phyloP scores from a whole-genome alignment of 345 rosid genomes.

The Pseudoturritis turrita region DNA sequence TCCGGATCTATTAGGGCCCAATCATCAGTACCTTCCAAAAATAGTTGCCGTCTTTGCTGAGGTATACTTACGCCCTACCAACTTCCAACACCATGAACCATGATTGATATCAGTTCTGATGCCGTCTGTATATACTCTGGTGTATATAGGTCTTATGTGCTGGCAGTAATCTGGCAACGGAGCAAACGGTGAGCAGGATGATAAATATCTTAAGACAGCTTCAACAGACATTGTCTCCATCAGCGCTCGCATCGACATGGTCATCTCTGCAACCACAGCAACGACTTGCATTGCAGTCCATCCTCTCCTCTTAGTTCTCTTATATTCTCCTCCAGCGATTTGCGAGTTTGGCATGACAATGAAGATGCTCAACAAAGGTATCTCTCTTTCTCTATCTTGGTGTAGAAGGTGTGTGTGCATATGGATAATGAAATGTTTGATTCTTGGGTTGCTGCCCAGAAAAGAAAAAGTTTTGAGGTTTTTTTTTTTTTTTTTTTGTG shows the following conservation, averaged over 20 bases:
- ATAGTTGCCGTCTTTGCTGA: constrained; percentile 52
- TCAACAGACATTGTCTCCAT: constrained; percentile 75
- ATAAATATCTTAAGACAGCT: constrained; percentile 70
- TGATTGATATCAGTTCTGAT: background rate
- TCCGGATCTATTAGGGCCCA: constrained; percentile 53
- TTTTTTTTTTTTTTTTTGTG: background rate
- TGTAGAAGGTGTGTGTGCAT: background rate
- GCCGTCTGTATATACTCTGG: background rate
- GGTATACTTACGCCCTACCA: constrained; percentile 19
- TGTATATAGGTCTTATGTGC: constrained; percentile 58
- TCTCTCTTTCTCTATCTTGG: too few species aligned
- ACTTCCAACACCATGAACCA: background rate
- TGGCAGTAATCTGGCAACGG: constrained; percentile 68
- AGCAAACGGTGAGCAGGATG: constrained; percentile 69
- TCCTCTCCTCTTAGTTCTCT: constrained; percentile 58
- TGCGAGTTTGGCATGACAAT: background rate
- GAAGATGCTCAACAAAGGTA: background rate
- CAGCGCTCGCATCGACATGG: constrained; percentile 77
- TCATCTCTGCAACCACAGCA: constrained; percentile 82
- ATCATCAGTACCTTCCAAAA: constrained; percentile 64
- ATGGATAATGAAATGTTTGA: background rate
- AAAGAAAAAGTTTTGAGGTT: constrained; percentile 6
- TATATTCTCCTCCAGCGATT: background rate
- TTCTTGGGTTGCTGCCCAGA: background rate
- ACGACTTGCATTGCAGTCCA: constrained; percentile 74